These are phyloP conservation scores for Oryza rufipogon DNA, from an alignment of 176 grass and related monocot species.

Conservation along the genomic window DNA sequence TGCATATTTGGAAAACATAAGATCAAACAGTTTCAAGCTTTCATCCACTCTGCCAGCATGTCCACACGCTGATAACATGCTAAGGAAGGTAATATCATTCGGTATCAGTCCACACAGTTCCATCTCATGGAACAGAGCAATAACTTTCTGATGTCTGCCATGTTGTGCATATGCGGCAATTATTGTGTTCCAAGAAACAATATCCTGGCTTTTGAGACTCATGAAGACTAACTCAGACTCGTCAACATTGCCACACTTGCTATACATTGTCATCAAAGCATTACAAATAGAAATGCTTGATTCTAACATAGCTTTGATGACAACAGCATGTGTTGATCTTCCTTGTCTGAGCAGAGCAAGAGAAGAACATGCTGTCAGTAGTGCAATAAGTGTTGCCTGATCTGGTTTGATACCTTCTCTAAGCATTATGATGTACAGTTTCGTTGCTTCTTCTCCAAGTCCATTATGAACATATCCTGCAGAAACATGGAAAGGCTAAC, in stretches of 20 bases:
- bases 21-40: slow-evolving; percentile 77
- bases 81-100: slow-evolving; percentile 77
- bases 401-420: slow-evolving; percentile 67
- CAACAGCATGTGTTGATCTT: slow-evolving; percentile 62
- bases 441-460: slow-evolving; percentile 66
- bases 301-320: slow-evolving; percentile 76
- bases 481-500: slow-evolving; percentile 33
- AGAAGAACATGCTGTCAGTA: slow-evolving; percentile 71
- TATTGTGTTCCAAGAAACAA: slow-evolving; percentile 84
- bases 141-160: slow-evolving; percentile 70
- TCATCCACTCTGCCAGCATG: slow-evolving; percentile 74
- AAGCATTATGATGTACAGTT: slow-evolving; percentile 65
- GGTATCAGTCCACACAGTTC: slow-evolving; percentile 50
- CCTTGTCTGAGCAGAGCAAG: slow-evolving; percentile 82
- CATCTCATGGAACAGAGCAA: slow-evolving; percentile 74
- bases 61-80: slow-evolving; percentile 70
- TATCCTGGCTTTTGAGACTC: slow-evolving; percentile 52
- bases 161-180: slow-evolving; percentile 83
- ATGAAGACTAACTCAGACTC: slow-evolving; percentile 67
- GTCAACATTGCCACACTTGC: slow-evolving; percentile 74
- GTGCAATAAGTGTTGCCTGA: slow-evolving; percentile 73
- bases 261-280: slow-evolving; percentile 92
- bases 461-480: slow-evolving; percentile 91
- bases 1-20: slow-evolving; percentile 64
- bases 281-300: slow-evolving; percentile 66